phyloP scores from a whole-genome alignment of 352 stramenopile species.

The Globisporangium abappressorium region DNA sequence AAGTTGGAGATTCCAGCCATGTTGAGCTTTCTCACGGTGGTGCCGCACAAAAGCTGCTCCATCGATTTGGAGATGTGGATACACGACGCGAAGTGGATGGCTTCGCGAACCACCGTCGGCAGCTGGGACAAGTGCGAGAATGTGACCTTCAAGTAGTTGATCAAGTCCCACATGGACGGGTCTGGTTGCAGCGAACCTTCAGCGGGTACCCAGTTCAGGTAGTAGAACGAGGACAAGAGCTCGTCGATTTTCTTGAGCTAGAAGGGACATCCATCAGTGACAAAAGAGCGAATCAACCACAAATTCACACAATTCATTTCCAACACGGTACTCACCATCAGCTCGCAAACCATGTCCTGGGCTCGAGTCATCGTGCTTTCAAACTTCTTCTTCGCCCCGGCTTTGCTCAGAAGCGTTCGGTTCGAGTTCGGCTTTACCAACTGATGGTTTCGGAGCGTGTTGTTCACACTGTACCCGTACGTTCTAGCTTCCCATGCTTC shows the following conservation, averaged over 20 bases:
- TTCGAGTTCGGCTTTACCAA: conserved; percentile 51
- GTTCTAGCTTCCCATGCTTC: conserved; percentile 67
- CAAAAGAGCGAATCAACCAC: neutral
- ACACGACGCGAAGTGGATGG: conserved; percentile 73
- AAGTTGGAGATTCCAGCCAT: conserved; percentile 72
- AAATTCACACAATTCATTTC: neutral
- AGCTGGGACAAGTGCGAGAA: conserved; percentile 64
- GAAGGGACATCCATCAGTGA: neutral
- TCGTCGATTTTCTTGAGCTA: conserved; percentile 85
- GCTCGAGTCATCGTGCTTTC: conserved; percentile 74
- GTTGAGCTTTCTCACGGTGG: conserved; percentile 64
- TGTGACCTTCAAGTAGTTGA: conserved; percentile 83
- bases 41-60: conserved; percentile 61
- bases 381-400: conserved; percentile 78
- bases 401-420: conserved; percentile 50
- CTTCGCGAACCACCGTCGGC: conserved; percentile 52
- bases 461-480: conserved; percentile 70
- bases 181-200: conserved; percentile 60
- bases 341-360: conserved; percentile 81
- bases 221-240: conserved; percentile 71
- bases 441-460: conserved; percentile 32
- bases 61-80: conserved; percentile 78
- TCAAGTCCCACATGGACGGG: conserved; percentile 79
- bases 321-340: conserved; percentile 50
- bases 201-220: conserved; percentile 67